These are phyloP conservation scores for Populus ilicifolia DNA, from an alignment of 345 rosid genomes.

Conservation along the genomic window DNA sequence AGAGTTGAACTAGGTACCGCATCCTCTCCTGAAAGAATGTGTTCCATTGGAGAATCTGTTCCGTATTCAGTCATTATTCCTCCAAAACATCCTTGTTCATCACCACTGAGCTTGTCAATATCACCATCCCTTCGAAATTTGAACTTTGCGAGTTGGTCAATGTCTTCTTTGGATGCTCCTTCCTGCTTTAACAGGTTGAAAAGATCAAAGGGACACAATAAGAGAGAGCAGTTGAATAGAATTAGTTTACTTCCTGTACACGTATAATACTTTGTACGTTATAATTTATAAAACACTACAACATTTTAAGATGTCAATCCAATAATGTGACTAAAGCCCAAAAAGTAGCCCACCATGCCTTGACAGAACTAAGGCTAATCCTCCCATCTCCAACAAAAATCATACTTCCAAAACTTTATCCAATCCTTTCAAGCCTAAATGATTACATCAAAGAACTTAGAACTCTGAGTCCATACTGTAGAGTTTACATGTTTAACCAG, in stretches of 20 bases:
- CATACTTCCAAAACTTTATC: neutral
- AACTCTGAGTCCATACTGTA: neutral
- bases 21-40: constrained; percentile 62
- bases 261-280: neutral
- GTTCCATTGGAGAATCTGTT: constrained; percentile 65
- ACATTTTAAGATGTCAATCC: neutral
- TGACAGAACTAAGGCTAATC: neutral
- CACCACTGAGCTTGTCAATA: constrained; percentile 42
- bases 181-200: constrained; percentile 49
- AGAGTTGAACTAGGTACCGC: constrained; percentile 49
- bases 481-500: neutral
- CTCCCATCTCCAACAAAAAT: neutral
- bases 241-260: too few species aligned
- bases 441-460: neutral
- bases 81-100: constrained; percentile 45
- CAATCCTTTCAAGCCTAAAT: neutral
- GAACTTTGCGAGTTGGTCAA: constrained; percentile 72
- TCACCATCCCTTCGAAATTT: constrained; percentile 50
- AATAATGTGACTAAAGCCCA: neutral
- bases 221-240: neutral
- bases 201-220: neutral
- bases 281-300: neutral
- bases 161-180: constrained; percentile 91
- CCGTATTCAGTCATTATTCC: constrained; percentile 88
- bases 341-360: too few species aligned